phyloP scores from a whole-genome alignment of 2,329 filamentous ascomycete species.

The Penicillium sp. region DNA sequence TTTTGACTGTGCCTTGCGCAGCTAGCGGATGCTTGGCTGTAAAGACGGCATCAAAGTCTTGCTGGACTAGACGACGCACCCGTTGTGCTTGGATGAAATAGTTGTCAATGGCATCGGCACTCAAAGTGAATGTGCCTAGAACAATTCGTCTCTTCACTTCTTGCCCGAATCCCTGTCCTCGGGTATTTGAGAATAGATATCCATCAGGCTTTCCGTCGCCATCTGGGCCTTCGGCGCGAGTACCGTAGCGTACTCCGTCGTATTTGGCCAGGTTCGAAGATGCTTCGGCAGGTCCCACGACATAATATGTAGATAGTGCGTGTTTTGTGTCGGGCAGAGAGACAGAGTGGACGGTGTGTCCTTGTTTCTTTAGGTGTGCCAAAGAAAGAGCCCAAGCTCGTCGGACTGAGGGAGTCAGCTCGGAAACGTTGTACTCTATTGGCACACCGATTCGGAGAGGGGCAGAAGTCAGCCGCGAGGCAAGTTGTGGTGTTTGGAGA shows the following conservation, averaged over 20 bases:
- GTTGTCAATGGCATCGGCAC: slow-evolving; percentile 87
- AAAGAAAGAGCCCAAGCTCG: slow-evolving; percentile 68
- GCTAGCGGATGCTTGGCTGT: slow-evolving; percentile 64
- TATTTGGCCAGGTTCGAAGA: slow-evolving; percentile 96
- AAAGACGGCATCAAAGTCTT: slow-evolving; percentile 84
- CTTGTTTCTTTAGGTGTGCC: slow-evolving; percentile 58
- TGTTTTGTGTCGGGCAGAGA: slow-evolving; percentile 80
- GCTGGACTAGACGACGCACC: slow-evolving; percentile 76
- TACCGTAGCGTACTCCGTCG: slow-evolving; percentile 91
- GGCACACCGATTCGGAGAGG: slow-evolving; percentile 59
- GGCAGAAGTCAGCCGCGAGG: slow-evolving; percentile 25
- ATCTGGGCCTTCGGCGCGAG: slow-evolving; percentile 51
- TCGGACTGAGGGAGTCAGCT: slow-evolving; percentile 70
- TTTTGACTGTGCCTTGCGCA: slow-evolving; percentile 8
- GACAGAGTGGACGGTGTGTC: slow-evolving; percentile 71
- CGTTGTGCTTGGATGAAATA: slow-evolving; percentile 95
- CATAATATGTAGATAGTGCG: slow-evolving; percentile 90
- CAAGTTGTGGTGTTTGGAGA: slow-evolving; percentile 36
- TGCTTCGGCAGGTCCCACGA: slow-evolving; percentile 91
- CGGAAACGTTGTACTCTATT: slow-evolving; percentile 81
- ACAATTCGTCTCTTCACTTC: slow-evolving; percentile 87
- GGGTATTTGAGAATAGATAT: slow-evolving; percentile 70
- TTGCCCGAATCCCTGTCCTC: slow-evolving; percentile 72
- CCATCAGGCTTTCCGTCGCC: slow-evolving; percentile 54
- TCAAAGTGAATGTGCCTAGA: slow-evolving; percentile 85